Conservation (phyloP, 2,329 filamentous ascomycete genomes). For the Lasiodiplodia sp. region DNA sequence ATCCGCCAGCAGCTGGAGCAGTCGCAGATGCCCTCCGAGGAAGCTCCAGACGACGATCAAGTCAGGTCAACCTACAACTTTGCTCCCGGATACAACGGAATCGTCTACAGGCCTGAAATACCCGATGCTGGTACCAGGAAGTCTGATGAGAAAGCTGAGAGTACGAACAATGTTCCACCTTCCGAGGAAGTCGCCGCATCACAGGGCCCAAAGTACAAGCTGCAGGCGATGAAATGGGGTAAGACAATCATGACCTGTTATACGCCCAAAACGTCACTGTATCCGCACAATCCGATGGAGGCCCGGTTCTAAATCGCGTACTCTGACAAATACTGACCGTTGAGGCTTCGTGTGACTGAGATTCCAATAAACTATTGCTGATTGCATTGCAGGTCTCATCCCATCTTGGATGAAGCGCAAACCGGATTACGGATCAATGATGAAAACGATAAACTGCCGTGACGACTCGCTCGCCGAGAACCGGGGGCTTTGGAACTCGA, state of each 20-base stretch:
- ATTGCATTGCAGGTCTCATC: conserved; percentile 65
- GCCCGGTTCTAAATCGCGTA: neutral
- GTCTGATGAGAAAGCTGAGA: conserved; percentile 31
- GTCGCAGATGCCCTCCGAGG: conserved; percentile 74
- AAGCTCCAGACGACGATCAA: conserved; percentile 74
- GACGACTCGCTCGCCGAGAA: conserved; percentile 81
- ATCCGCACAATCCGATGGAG: conserved; percentile 66
- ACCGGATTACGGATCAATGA: conserved; percentile 76
- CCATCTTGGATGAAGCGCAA: conserved; percentile 92
- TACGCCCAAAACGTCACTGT: conserved; percentile 75
- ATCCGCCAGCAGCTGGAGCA: conserved; percentile 76
- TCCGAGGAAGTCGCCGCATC: conserved; percentile 31
- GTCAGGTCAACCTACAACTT: conserved; percentile 88
- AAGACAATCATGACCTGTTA: conserved; percentile 23
- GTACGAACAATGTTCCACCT: conserved; percentile 33
- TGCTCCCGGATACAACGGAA: conserved; percentile 82
- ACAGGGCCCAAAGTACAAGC: conserved; percentile 69
- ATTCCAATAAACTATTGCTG: neutral
- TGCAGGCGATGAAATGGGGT: conserved; percentile 95
- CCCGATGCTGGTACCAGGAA: conserved; percentile 65
- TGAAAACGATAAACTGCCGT: conserved; percentile 95
- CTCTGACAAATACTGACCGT: conserved; percentile 22
- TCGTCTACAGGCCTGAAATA: conserved; percentile 82
- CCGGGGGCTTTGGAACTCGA: conserved; percentile 86
- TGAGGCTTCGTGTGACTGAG: neutral